Base-by-base conservation (phyloP, 352 stramenopile species). In the Phytopythium vexans region DNA sequence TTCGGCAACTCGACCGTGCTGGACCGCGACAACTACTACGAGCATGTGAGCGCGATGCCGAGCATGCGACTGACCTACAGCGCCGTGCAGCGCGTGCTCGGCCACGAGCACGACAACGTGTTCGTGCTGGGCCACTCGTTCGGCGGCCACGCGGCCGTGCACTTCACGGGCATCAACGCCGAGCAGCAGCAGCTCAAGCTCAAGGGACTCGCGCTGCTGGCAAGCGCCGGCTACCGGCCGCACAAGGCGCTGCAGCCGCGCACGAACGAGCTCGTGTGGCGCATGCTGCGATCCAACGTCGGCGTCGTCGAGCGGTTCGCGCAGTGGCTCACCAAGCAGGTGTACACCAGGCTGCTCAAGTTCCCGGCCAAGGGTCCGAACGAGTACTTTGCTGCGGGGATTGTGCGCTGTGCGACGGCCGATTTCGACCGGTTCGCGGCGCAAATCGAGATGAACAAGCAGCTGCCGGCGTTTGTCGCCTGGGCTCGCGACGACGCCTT, bases 91-190 rank as follows among this genome's bases (percentile, higher is more conserved):
- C n/a, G 44, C 12, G 64, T 87, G 10, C 59, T 79, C 15, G 43
- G 45, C 27, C 45, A 56, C 3, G 55, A 64, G 2, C 47, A 66
- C 27, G 37, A 36, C 15, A 64, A 77, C 41, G 60, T 83, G 12
- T 77, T 91, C 41, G 56, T 89, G 12, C 50, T 89, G 1, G 77
- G 81, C 2, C 77, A 89, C 42, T 91, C 81, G 35, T 88, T 89
- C 41, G 75, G 81, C 8, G 71, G 74, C 21, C 77, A 91, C 50
- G 66, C 77, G 5, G 69, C 64, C 0, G 56, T 88, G 6, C 65
- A 78, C 31, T 55, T 92, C 34, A 72, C 77, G 0, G 72, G 64
- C 1, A 65, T 76, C 7, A 73, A 83, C 35, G 39, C 56, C 0
- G 45, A 69, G 32, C 46, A 65, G 44, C 46, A 63, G 3, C 41